Evolutionary conservation across 2,329 filamentous ascomycete genomes (phyloP).

Genomic region (Colletotrichum musicola): DNA sequence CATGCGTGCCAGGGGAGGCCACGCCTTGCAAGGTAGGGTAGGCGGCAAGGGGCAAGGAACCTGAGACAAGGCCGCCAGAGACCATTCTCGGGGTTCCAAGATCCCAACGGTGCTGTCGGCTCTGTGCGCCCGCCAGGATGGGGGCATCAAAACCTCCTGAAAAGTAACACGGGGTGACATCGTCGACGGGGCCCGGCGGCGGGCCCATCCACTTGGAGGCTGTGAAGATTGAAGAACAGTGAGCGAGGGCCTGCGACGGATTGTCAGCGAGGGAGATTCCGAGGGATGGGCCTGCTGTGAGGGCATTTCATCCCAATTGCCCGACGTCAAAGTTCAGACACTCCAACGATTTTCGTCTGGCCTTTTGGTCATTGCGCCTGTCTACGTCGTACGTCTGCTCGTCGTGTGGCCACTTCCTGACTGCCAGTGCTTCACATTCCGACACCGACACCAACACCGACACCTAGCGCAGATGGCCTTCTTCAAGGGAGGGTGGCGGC

Average conservation of each 20-base stretch:
- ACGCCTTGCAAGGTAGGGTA: constrained; percentile 38
- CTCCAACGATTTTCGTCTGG: background rate
- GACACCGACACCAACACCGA: constrained; percentile 2
- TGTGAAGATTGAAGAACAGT: constrained; percentile 8
- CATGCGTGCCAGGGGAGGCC: constrained; percentile 29
- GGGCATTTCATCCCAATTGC: constrained; percentile 29
- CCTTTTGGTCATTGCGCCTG: background rate
- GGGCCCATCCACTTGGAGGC: no score
- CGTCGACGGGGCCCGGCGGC: constrained; percentile 7
- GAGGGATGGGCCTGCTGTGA: constrained; percentile 10
- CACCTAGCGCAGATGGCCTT: constrained; percentile 6
- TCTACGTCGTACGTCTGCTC: background rate
- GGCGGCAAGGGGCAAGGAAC: constrained; percentile 35
- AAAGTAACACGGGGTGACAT: constrained; percentile 34
- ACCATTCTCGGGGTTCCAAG: constrained; percentile 13
- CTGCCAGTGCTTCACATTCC: constrained; percentile 16
- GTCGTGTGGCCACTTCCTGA: background rate
- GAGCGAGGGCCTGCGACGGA: constrained; percentile 3
- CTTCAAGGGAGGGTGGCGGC: constrained; percentile 9
- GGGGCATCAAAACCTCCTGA: constrained; percentile 37
- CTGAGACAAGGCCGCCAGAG: constrained; percentile 35
- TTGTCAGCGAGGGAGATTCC: constrained; percentile 18
- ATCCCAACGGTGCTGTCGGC: constrained; percentile 28
- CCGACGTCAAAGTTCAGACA: constrained; percentile 26
- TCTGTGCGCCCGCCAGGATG: constrained; percentile 36